Base-by-base conservation (phyloP, 352 stramenopile genomes). In the Phytophthora citrophthora region DNA sequence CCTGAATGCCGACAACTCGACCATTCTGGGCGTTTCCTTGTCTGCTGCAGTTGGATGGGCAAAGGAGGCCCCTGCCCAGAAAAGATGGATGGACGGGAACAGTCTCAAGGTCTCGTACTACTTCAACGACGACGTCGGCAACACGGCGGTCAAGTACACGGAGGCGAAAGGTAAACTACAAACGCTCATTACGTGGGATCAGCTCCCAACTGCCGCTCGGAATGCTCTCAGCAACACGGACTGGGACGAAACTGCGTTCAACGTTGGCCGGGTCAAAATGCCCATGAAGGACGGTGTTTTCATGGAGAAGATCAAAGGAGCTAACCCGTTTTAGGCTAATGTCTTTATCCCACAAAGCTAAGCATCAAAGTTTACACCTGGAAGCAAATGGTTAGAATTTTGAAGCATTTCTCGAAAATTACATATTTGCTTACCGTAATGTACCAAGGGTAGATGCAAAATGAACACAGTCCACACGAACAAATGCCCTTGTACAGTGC, bases 261-360 rank as follows among this genome's bases (percentile, higher is more conserved):
- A 68, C 45, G 54, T 77, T 39, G 54, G 31, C 41, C 54, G 52
- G 11, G 59, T 64, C 7, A 63, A 68, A 26, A 63, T 77, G 48
- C 68, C 68, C 8, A 58, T 77, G 44, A 74, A 77, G 39, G 58
- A 76, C 45, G 64, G 62, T 29, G 68, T 70, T 6, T 76, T 76
- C 27, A 34, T 45, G 47, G 47, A 58, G 16, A 76, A 73, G 38
- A 48, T 76, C n/a, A 36, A 46, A 0, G 45, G 36, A 4, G 60
- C 52, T 6, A 63, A 56, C 15, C 60, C 52, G 1, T 63, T 62
- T 31, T 68, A 68, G 26, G 16, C 1, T 34, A 34, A 34, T 13
- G 7, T 34, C 29, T 32, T 11, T 34, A 34, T 4, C 9, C 29
- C 9, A 12, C 29, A 34, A 34, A 34, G 13, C 26, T 52, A n/a